Base-by-base conservation (phyloP, 371 early-diverging fungal genomes). In the Lichtheimia corymbifera region DNA sequence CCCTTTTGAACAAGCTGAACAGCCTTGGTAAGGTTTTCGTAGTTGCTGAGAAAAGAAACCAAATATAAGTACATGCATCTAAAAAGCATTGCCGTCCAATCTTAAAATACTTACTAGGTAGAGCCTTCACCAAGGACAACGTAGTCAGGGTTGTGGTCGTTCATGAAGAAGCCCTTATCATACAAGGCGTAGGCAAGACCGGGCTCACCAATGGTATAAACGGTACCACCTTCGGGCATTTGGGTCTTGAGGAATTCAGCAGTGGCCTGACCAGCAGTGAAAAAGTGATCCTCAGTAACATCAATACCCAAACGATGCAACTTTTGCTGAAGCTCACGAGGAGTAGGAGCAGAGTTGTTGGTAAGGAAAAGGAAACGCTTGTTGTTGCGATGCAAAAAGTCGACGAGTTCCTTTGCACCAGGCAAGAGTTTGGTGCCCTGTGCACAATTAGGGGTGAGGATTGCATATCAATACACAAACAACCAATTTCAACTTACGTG, bases 31-130 rank as follows among this genome's bases (percentile, higher is more conserved):
- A 85, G 62, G 55, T 83, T 84, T 63, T 86, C 85, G 66, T 77
- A 88, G 73, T 83, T 85, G 71, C 96, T 2, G 92, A 94, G 4
- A 86, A 93, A 56, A 35, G 76, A 93, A 60, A 93, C 91, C 20
- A 93, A 95, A 61, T 25, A 17, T 47, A 18, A 47, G 14, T 47
- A 47, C 47, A 47, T 22, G 22, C 5, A 47, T 18, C 22, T n/a
- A 1, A 47, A 2, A 47, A 0, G 0, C 0, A n/a, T 47, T 43
- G 17, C 11, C 47, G 9, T 6, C 35, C 35, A 35, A 28, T 28
- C 0, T 7, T 28, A 7, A 4, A 28, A 28, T 22, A 47, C 47
- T 47, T 55, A 55, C 55, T 83, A 82, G 17, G 77, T 68, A 60
- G 75, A 72, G 58, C 85, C 83, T 68, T 88, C 88, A 61, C 86